Base-by-base conservation (phyloP, 1,284 basidiomycete genomes). In the Tilletia setariae region DNA sequence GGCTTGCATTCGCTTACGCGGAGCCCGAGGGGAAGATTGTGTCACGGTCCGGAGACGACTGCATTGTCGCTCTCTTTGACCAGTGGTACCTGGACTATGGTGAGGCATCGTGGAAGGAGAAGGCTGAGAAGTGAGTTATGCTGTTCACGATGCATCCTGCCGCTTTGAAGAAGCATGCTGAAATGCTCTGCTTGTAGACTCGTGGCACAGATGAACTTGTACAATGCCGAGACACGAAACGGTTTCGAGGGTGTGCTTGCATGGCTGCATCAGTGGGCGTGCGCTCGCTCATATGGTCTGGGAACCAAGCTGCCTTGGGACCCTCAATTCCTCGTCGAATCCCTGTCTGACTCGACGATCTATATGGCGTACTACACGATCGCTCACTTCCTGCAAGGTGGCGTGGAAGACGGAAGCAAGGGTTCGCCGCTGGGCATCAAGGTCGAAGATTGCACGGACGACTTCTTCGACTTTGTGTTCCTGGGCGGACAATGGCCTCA, bases 61-160 rank as follows among this genome's bases (percentile, higher is more conserved):
- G 95, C 85, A 91, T 98, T 43, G 94, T 98, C 69, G 94, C 95
- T 6, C 86, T 98, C 73, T 95, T 94, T 88, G 96, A 99, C 83
- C 96, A 99, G 84, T 99, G 95, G 94, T 98, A 98, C 85, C 85
- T 98, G 82, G 94, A 98, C 85, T 99, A 98, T 81, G 96, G 95
- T 77, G 94, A 98, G 86, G 83, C 88, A 2, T 83, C 84, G 47
- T 99, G 96, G 96, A 91, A 90, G 84, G 88, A 87, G 19, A 87
- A 91, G 79, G 89, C 93, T 7, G 90, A 94, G 83, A 89, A 87
- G 92, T 53, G 21, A 53, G 51, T 53, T 6, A 19, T 25, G 23
- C 23, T 23, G 91, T 79, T 70, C 88, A 85, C 16, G 65, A 35
- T 35, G 28, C 21, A 30, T n/a, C n/a, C n/a, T n/a, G n/a, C n/a